Evolutionary conservation across 768 basidiomycete species (phyloP).

Genomic region (Mycena epipterygia): DNA sequence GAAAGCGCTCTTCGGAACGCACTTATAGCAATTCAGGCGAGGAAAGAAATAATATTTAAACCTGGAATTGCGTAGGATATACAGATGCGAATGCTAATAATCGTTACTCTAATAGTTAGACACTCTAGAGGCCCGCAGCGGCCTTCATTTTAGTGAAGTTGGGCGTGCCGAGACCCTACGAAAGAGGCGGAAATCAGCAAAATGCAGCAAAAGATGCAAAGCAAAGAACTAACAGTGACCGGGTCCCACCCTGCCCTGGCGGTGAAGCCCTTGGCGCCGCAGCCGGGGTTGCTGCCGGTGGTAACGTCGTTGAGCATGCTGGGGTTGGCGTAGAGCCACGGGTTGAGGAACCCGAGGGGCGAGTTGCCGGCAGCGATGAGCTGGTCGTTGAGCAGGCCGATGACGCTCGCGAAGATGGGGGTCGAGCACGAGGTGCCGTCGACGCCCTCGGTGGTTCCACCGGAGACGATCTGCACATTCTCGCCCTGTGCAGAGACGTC

Average conservation of each 20-base stretch:
- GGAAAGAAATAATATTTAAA: too few species aligned
- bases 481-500: constrained; percentile 33
- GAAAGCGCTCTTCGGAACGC: too few species aligned
- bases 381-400: constrained; percentile 28
- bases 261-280: constrained; percentile 21
- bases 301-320: constrained; percentile 31
- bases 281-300: constrained; percentile 27
- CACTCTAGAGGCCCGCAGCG: constrained; percentile 18
- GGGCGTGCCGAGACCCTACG: constrained; percentile 27
- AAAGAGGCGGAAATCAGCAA: not conserved
- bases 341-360: constrained; percentile 32
- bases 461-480: constrained; percentile 29
- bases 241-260: constrained; percentile 26
- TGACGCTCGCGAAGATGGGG: constrained; percentile 25
- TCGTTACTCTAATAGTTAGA: not conserved
- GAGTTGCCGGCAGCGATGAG: constrained; percentile 20
- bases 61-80: not conserved
- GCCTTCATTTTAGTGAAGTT: constrained; percentile 20
- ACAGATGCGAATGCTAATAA: constrained; percentile 5
- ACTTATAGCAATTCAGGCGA: too few species aligned
- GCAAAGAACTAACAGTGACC: constrained; percentile 1
- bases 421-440: constrained; percentile 33
- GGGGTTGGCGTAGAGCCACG: constrained; percentile 25
- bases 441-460: constrained; percentile 17
- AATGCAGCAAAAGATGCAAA: not conserved